Conservation (phyloP, 2,329 filamentous ascomycete genomes). For the Tolypocladium album region DNA sequence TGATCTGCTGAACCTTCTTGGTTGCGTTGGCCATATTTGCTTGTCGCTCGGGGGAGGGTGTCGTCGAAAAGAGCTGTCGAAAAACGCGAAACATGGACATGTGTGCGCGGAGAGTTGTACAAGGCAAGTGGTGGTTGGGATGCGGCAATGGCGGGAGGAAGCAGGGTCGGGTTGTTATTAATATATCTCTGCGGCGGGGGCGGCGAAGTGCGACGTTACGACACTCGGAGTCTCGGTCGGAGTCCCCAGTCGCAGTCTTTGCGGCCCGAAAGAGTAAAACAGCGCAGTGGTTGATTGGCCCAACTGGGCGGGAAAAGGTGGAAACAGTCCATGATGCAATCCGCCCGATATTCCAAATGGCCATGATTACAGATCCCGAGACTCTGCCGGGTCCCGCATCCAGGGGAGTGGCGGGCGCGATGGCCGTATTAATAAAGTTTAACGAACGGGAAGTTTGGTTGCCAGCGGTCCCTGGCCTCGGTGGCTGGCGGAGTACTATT, state of each 20-base stretch:
- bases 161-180: background rate
- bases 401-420: background rate
- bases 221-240: too few species aligned
- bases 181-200: background rate
- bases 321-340: background rate
- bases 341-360: background rate
- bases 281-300: background rate
- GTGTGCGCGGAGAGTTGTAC: conserved; percentile 2
- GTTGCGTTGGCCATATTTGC: conserved; percentile 73
- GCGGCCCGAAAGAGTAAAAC: background rate
- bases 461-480: background rate
- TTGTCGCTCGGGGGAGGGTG: conserved; percentile 37
- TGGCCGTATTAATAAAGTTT: background rate
- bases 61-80: conserved; percentile 58
- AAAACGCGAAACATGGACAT: conserved; percentile 49
- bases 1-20: conserved; percentile 73
- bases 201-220: background rate
- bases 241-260: too few species aligned
- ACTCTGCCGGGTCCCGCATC: background rate
- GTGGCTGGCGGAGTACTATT: background rate
- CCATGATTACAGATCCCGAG: background rate
- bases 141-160: conserved; percentile 1
- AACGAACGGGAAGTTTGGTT: background rate
- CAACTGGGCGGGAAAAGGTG: background rate
- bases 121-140: background rate